Evolutionary conservation across 2,329 filamentous ascomycete species (phyloP), one percentile per base, ranked within the genome.

Genomic region (Alternaria hordeiaustralica): DNA sequence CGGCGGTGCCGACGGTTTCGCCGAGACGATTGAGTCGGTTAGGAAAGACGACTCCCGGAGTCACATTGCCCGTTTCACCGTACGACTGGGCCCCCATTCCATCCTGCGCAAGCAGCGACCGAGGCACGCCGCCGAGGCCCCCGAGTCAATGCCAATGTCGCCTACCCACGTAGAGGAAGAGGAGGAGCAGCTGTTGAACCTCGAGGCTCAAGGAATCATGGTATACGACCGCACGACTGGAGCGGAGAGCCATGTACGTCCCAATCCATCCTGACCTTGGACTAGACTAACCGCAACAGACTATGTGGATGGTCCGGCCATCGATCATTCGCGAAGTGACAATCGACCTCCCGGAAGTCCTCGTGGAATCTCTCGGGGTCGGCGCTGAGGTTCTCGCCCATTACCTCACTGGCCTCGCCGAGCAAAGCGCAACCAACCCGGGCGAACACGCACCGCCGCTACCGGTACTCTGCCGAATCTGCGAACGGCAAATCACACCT

Each of bases 251-350:
- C 95, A 98, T 85, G 93, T 96, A 87, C 85, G 92, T 87, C 43
- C 12, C 9, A 33, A 47, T 25, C 13, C 45, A n/a, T 47, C 9
- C 20, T 25, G 10, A 23, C 10, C 7, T 64, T 50, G 51, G 21
- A n/a, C 8, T n/a, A 43, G 63, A 61, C 69, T 80, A 69, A 80
- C 61, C n/a, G 25, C 58, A 63, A 55, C 73, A 97, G 93, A 97
- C 93, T 18, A 99, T 99, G 96, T 99, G 96, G 96, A 99, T 99
- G 94, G 89, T 99, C 71, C 92, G 96, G 68, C 96, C 95, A 3
- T 97, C 94, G 81, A 90, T 94, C 44, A 87, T 95, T 6, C 89
- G 94, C 69, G 94, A 98, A 83, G 93, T 99, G 75, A 96, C 96
- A 68, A 98, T 99, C 72, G 96, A 98, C 78, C 87, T 99, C 7